Conservation (phyloP, 306 rosid genomes). For the Neltuma alba region DNA sequence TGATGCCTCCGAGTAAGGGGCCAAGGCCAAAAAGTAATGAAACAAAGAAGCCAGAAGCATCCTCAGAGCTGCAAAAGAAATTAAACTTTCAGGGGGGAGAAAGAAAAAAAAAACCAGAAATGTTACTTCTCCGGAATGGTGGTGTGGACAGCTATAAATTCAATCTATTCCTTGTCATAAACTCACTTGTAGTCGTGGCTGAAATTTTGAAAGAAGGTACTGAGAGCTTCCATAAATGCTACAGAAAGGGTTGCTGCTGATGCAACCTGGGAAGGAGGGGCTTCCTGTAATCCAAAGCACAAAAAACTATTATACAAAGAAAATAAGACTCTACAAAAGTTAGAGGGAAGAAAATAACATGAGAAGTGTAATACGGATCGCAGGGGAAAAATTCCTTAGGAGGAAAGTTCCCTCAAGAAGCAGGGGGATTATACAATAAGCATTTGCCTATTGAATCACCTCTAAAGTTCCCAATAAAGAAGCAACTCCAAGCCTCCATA, state of each 20-base stretch:
- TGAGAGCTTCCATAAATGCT: slow-evolving; percentile 98
- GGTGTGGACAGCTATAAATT: background rate
- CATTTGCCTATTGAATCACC: background rate
- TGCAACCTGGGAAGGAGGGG: slow-evolving; percentile 94
- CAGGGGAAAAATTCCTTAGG: background rate
- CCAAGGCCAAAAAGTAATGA: slow-evolving; percentile 96
- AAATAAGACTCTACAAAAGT: slow-evolving; percentile 24
- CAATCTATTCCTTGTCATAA: background rate
- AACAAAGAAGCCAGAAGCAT: slow-evolving; percentile 97
- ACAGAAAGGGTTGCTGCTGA: slow-evolving; percentile 93
- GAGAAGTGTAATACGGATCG: slow-evolving; percentile 1
- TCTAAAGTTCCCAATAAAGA: background rate
- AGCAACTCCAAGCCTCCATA: background rate
- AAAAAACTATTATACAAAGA: slow-evolving; percentile 18
- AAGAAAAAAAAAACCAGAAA: background rate
- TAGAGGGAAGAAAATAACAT: background rate
- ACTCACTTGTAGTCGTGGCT: slow-evolving; percentile 86
- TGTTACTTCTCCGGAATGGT: background rate
- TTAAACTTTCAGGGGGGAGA: background rate
- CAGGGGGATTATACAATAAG: background rate
- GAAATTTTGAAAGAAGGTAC: slow-evolving; percentile 85
- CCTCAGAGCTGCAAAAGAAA: slow-evolving; percentile 78
- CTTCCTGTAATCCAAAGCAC: slow-evolving; percentile 64
- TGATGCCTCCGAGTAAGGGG: slow-evolving; percentile 85
- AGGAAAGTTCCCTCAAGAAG: too few relatives aligned